Evolutionary conservation across 495 filamentous ascomycete genomes (phyloP).

Genomic region (Halenospora varia): DNA sequence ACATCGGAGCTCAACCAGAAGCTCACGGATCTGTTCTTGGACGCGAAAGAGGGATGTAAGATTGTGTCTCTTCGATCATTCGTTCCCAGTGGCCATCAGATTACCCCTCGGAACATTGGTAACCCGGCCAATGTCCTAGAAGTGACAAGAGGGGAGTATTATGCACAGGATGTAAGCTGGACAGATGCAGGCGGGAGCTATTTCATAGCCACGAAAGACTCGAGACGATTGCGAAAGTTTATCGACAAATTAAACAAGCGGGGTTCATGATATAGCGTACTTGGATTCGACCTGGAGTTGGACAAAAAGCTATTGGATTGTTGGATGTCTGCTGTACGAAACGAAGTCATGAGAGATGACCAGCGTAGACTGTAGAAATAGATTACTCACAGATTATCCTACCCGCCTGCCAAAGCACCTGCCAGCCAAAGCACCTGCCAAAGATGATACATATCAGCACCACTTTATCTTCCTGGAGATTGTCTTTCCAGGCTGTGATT

Average conservation of each 20-base stretch:
- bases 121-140: conserved; percentile 75
- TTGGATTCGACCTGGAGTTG: neutral
- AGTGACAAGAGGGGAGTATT: conserved; percentile 67
- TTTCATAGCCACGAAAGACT: conserved; percentile 83
- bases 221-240: conserved; percentile 24
- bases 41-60: conserved; percentile 86
- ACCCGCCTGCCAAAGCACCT: too few species aligned
- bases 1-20: conserved; percentile 78
- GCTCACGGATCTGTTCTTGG: conserved; percentile 85
- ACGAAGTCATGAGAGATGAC: neutral
- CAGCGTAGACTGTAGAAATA: neutral
- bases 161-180: conserved; percentile 86
- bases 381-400: neutral
- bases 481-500: conserved; percentile 47
- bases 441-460: neutral
- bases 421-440: too few species aligned
- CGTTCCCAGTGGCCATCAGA: conserved; percentile 65
- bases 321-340: neutral
- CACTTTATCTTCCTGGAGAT: neutral
- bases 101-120: conserved; percentile 63
- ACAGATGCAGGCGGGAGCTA: conserved; percentile 78
- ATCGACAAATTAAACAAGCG: neutral
- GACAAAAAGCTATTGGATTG: neutral
- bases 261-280: neutral
- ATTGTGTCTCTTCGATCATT: conserved; percentile 84